Evolutionary conservation across 2,329 filamentous ascomycete species (phyloP), one percentile per base, ranked within the genome.

Genomic region (Orbilia brochopaga): DNA sequence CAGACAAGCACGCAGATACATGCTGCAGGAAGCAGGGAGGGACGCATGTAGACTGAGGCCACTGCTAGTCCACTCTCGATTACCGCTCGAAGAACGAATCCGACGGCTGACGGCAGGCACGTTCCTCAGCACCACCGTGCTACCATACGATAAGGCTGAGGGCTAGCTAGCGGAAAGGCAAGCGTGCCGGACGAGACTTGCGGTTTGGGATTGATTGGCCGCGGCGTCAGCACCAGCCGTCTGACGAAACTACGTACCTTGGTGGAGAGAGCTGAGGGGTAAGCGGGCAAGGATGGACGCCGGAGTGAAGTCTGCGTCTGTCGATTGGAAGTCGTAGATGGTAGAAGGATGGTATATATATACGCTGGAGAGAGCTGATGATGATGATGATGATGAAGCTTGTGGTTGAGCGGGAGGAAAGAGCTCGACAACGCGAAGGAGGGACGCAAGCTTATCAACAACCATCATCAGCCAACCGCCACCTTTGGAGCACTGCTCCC

Each of bases 91-190:
- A 42, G 48, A 48, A 30, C 61, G 62, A 66, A 67, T 67, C 54
- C 19, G 54, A 48, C 21, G 37, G 40, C 35, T 21, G 21, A 48
- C 19, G 50, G 19, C 63, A 42, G 40, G 57, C 65, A 69, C 65
- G 65, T 69, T 69, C n/a, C 37, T 35, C n/a, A 42, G 30, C 32
- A 30, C 30, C 32, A 21, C n/a, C 7, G 50, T 21, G 17, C 21
- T 8, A 13, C 30, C 5, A 21, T 27, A 24, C 42, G 44, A 40
- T 51, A 53, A 30, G 50, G 42, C 52, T 50, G 53, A 50, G 30
- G 46, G 19, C 35, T n/a, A 23, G 35, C 44, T 51, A 64, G 56
- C 32, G 42, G 61, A 56, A 23, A 42, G 55, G 50, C 37, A 44
- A 46, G 32, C 21, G 42, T n/a, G n/a, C n/a, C 48, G 13, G 13